Conservation (phyloP, 805 yeast species). For the Kockiozyma suomiensis region DNA sequence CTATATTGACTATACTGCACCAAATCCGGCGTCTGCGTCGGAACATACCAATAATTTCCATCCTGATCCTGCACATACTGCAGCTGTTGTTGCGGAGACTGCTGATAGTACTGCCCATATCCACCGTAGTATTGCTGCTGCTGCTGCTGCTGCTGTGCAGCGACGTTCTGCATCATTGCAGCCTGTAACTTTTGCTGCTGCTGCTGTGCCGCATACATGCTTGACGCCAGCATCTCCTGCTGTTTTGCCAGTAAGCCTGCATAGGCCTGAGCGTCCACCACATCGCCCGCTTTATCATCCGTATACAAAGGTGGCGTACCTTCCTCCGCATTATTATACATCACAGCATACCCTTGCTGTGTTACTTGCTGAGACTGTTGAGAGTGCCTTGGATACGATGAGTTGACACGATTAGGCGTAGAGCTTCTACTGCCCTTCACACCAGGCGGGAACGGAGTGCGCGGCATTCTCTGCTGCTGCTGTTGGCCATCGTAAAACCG, state of each 20-base stretch:
- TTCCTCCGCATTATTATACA: not conserved
- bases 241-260: slow-evolving; percentile 43
- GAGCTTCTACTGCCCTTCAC: not conserved
- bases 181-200: slow-evolving; percentile 43
- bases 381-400: slow-evolving; percentile 2
- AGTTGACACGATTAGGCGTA: slow-evolving; percentile 1
- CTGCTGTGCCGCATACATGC: slow-evolving; percentile 41
- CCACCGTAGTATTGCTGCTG: slow-evolving; percentile 22
- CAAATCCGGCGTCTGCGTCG: slow-evolving; percentile 3
- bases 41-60: slow-evolving; percentile 23
- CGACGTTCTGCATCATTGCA: slow-evolving; percentile 36
- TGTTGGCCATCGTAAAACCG: not conserved
- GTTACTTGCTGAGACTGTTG: not conserved
- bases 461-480: not conserved
- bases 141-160: slow-evolving; percentile 33
- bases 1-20: not conserved
- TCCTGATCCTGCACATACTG: slow-evolving; percentile 26
- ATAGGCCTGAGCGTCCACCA: slow-evolving; percentile 34
- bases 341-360: not conserved
- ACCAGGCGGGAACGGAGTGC: slow-evolving; percentile 2
- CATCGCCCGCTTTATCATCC: slow-evolving; percentile 16
- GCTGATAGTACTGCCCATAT: not conserved
- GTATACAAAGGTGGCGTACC: not conserved
- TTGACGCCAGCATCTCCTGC: slow-evolving; percentile 42
- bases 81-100: slow-evolving; percentile 4